A percentile compares a stretch with the other conserved stretches of the same genome.
Conservation (phyloP, 2,329 filamentous ascomycete species). For the Coniochaeta sp. region DNA sequence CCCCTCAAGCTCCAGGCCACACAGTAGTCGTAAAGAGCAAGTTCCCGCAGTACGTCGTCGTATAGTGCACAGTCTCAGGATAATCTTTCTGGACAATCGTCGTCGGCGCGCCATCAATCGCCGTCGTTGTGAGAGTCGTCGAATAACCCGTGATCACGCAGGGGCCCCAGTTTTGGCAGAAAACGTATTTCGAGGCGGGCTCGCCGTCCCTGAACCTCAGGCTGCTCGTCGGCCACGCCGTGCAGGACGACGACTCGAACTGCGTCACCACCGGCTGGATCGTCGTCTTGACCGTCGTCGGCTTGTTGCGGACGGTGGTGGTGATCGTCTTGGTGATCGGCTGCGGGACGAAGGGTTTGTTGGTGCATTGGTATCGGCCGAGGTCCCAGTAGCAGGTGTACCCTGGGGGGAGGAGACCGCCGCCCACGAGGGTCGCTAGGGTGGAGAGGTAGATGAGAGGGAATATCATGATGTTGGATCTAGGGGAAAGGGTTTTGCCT, state of each 20-base stretch:
- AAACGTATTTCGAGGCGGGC: too few relatives aligned
- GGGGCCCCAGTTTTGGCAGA: too few relatives aligned
- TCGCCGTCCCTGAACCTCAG: too few relatives aligned
- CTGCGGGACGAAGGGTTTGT: background rate
- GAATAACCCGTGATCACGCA: background rate
- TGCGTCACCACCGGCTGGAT: background rate
- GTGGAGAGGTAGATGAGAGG: background rate
- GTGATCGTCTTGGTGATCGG: background rate
- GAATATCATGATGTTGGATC: background rate
- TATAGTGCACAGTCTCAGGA: too few relatives aligned
- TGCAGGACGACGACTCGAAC: too few relatives aligned
- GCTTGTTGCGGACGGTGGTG: background rate
- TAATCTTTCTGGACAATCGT: too few relatives aligned
- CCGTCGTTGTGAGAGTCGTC: background rate
- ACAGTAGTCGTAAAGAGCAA: too few relatives aligned
- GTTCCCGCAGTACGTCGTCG: too few relatives aligned
- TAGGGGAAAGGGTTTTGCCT: too few relatives aligned
- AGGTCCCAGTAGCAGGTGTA: background rate
- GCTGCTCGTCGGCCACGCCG: too few relatives aligned
- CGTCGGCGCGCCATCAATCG: background rate
- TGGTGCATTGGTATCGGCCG: background rate
- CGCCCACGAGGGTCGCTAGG: background rate
- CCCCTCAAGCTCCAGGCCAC: too few relatives aligned
- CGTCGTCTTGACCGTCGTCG: background rate
- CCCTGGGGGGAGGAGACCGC: background rate